Evolutionary conservation across 257 asterid genomes (phyloP).

Genomic region (Przewalskia tangutica): DNA sequence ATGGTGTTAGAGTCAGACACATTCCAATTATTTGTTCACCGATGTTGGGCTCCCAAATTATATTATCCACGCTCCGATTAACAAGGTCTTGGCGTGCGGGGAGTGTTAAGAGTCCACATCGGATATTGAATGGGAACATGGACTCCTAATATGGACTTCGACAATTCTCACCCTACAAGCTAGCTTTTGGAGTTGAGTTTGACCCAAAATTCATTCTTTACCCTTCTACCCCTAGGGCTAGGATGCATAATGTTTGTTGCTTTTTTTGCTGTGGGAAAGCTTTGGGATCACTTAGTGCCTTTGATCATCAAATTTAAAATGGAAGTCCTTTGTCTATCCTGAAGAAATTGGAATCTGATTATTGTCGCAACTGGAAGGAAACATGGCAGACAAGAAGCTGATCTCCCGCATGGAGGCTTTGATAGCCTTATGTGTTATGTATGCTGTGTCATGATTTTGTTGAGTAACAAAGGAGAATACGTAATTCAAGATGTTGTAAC

Average conservation of each 20-base stretch:
- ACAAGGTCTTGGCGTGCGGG: too few relatives aligned
- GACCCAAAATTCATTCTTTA: too few relatives aligned
- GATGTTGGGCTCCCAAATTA: too few relatives aligned
- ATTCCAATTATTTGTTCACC: too few relatives aligned
- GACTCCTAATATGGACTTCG: too few relatives aligned
- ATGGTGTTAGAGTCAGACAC: too few relatives aligned
- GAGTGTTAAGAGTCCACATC: too few relatives aligned
- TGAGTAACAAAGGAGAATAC: neutral
- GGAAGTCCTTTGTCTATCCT: neutral
- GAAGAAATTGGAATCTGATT: neutral
- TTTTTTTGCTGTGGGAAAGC: neutral
- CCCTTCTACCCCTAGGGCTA: slow-evolving; percentile 31
- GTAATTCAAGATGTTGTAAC: neutral
- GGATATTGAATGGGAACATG: too few relatives aligned
- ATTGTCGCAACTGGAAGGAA: neutral
- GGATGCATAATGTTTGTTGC: neutral
- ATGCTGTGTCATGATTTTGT: neutral
- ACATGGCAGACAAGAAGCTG: neutral
- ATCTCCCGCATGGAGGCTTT: too few relatives aligned
- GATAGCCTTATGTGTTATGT: neutral
- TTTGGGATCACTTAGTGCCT: neutral
- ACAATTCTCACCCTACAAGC: too few relatives aligned
- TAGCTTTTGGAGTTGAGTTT: too few relatives aligned
- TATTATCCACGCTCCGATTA: too few relatives aligned
- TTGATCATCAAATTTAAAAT: neutral